A percentile compares a stretch with the other conserved stretches of the same genome.
Evolutionary conservation across 495 filamentous ascomycete genomes (phyloP).

Genomic region (Neurospora africana): DNA sequence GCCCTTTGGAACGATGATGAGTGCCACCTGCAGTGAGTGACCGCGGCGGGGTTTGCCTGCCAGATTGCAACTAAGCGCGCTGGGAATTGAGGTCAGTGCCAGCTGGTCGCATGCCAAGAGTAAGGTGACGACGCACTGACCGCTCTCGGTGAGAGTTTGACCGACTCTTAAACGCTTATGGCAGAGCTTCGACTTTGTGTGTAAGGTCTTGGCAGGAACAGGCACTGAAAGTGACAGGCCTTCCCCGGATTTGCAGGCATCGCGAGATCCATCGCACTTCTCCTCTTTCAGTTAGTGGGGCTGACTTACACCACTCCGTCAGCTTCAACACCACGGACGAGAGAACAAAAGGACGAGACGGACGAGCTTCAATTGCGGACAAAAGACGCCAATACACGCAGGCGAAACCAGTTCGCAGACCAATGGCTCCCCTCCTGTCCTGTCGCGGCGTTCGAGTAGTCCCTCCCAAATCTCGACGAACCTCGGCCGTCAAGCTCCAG

Average conservation of each 20-base stretch:
- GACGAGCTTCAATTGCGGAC: not conserved
- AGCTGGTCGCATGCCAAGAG: not conserved
- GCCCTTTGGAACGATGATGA: not conserved
- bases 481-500: not conserved
- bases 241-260: not conserved
- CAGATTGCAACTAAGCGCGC: not conserved
- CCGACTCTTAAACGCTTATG: not conserved
- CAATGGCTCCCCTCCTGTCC: not conserved
- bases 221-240: not conserved
- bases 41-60: not conserved
- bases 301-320: not conserved
- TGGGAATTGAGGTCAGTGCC: not conserved
- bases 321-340: not conserved
- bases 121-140: not conserved
- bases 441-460: not conserved
- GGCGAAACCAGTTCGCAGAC: not conserved
- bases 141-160: not conserved
- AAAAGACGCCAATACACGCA: not conserved
- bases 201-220: not conserved
- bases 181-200: not conserved
- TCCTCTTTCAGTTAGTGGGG: not conserved
- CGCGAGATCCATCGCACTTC: not conserved
- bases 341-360: not conserved
- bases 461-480: not conserved
- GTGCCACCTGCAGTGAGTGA: not conserved